Evolutionary conservation across 2,329 filamentous ascomycete species (phyloP), one percentile per base, ranked within the genome.

Genomic region (Fusarium stilboides): DNA sequence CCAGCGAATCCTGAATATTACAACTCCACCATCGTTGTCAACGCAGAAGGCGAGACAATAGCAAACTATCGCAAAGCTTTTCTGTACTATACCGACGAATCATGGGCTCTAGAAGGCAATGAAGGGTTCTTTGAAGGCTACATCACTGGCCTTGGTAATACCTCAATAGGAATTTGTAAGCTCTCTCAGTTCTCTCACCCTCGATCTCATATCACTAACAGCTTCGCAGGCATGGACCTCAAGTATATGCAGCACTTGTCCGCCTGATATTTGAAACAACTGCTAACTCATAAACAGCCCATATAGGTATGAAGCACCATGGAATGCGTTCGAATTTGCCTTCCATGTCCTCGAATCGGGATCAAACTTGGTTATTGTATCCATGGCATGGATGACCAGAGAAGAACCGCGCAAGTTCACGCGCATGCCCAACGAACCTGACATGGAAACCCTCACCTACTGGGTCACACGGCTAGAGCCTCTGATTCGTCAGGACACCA

Each of bases 321-420:
- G 81, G 81, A 33, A 78, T 8, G 71, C 68, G 0, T 83, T 80
- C 26, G 81, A 85, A 54, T 83, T 83, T 15, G 85, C 84, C 0
- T 85, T 81, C 24, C 88, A 92, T 43, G 81, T 90, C 8, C 76
- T 93, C 0, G 79, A 87, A 2, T 79, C 80, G 0, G 74, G 84
- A 0, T 86, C 90, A 0, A 88, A 89, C 15, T 66, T 94, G 0
- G 88, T 93, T 3, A 87, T 94, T 34, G 70, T 95, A 0, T 88
- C 87, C 6, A 94, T 94, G 92, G 92, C 93, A 0, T 95, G 92
- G 92, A 82, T 92, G 33, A 93, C 91, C 3, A 82, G 77, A 57
- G 88, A 83, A 64, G 85, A 83, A 72, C 83, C 78, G 2, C 82
- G 73, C 19, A 59, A 62, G 9, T 89, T 82, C 75, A 88, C 74